Evolutionary conservation across 2,329 filamentous ascomycete species (phyloP).

Genomic region (Verticillium dahliae): DNA sequence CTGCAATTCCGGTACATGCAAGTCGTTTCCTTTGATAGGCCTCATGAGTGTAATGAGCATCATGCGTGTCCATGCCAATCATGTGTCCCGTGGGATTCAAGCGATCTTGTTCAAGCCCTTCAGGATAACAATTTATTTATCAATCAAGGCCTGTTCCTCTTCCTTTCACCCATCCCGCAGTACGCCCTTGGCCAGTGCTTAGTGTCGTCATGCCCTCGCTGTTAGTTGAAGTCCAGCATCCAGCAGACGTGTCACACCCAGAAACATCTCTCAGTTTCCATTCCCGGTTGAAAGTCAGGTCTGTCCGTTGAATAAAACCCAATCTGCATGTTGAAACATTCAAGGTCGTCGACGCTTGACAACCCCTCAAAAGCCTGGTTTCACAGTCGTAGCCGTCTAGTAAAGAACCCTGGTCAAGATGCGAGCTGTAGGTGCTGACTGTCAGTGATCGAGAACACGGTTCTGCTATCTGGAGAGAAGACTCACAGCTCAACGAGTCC

Average conservation of each 20-base stretch:
- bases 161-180: too few relatives aligned
- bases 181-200: not conserved
- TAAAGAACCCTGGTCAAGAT: slow-evolving; percentile 42
- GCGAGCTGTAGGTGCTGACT: slow-evolving; percentile 22
- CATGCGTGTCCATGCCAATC: too few relatives aligned
- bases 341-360: not conserved
- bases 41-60: too few relatives aligned
- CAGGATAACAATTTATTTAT: too few relatives aligned
- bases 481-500: slow-evolving; percentile 73
- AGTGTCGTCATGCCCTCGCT: not conserved
- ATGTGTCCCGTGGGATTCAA: too few relatives aligned
- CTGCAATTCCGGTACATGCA: too few relatives aligned
- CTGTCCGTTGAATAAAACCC: not conserved
- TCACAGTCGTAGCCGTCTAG: slow-evolving; percentile 15
- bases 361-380: not conserved
- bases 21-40: too few relatives aligned
- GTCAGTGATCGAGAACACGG: slow-evolving; percentile 3
- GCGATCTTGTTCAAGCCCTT: too few relatives aligned
- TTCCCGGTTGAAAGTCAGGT: not conserved
- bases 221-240: not conserved
- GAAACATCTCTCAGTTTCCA: too few relatives aligned
- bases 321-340: not conserved
- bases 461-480: slow-evolving; percentile 5
- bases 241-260: not conserved
- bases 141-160: too few relatives aligned